A percentile compares a stretch with the other conserved stretches of the same genome.
phyloP scores from a whole-genome alignment of 2,329 filamentous ascomycete species.

The Gliomastix tumulicola region DNA sequence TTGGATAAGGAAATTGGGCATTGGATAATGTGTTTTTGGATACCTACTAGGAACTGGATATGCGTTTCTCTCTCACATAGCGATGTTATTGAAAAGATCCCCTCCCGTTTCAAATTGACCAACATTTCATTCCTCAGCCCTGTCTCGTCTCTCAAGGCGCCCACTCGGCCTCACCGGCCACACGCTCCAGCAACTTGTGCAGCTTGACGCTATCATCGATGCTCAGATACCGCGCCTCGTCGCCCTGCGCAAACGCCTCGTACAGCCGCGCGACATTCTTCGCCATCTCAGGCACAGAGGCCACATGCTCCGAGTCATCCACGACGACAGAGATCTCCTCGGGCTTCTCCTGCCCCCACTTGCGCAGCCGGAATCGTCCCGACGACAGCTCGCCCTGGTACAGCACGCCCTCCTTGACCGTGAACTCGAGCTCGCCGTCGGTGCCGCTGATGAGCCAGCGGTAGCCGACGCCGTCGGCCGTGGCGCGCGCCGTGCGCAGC shows the following conservation, averaged over 20 bases:
- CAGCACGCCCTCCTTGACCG: conserved; percentile 19
- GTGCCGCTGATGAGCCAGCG: conserved; percentile 28
- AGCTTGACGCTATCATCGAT: background rate
- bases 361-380: conserved; percentile 5
- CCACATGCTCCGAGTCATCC: conserved; percentile 14
- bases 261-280: conserved; percentile 1
- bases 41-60: too few species aligned
- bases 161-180: background rate
- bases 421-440: conserved; percentile 23
- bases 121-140: too few species aligned
- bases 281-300: conserved; percentile 22
- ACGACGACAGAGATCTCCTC: conserved; percentile 11
- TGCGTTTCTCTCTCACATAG: too few species aligned
- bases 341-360: background rate
- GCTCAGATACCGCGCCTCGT: background rate
- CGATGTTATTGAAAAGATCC: too few species aligned
- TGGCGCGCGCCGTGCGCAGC: conserved; percentile 10
- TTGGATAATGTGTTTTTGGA: too few species aligned
- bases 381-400: conserved; percentile 18
- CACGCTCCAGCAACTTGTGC: background rate
- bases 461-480: conserved; percentile 13
- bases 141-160: background rate
- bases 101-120: too few species aligned
- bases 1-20: too few species aligned
- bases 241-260: conserved; percentile 1